Evolutionary conservation across 2,329 filamentous ascomycete genomes (phyloP).

Genomic region (Pseudogymnoascus sp.): DNA sequence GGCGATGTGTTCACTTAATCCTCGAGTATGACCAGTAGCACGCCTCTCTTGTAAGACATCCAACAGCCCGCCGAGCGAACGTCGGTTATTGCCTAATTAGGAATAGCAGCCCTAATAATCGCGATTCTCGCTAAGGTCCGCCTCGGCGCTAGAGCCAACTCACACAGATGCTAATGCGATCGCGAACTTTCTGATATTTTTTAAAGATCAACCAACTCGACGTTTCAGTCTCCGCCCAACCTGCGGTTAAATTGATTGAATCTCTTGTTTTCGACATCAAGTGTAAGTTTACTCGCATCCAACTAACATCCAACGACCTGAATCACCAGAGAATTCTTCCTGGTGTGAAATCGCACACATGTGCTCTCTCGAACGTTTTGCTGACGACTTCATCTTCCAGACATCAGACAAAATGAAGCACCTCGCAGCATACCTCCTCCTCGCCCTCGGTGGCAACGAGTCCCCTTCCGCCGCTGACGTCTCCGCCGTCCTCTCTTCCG

Average conservation of each 20-base stretch:
- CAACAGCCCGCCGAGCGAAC: not conserved
- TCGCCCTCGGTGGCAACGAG: slow-evolving; percentile 86
- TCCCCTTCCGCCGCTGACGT: slow-evolving; percentile 78
- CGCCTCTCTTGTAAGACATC: slow-evolving; percentile 6
- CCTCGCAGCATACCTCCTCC: slow-evolving; percentile 97
- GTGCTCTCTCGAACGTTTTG: not conserved
- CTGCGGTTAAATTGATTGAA: slow-evolving; percentile 99
- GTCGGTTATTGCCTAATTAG: slow-evolving; percentile 3
- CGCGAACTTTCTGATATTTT: slow-evolving; percentile 11
- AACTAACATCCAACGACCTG: not conserved
- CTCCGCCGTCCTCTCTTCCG: slow-evolving; percentile 81
- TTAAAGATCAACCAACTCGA: slow-evolving; percentile 51
- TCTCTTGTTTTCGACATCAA: slow-evolving; percentile 59
- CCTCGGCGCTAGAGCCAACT: slow-evolving; percentile 3
- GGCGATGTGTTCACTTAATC: slow-evolving; percentile 6
- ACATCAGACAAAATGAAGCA: slow-evolving; percentile 86
- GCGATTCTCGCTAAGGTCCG: slow-evolving; percentile 8
- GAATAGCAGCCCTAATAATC: slow-evolving; percentile 7
- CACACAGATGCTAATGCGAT: not conserved
- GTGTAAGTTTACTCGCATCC: slow-evolving; percentile 19
- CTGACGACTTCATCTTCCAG: not conserved
- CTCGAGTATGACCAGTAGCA: not conserved
- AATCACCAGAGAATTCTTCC: slow-evolving; percentile 1
- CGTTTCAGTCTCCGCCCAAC: slow-evolving; percentile 98
- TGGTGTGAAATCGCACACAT: not conserved